A percentile compares a stretch with the other conserved stretches of the same genome.
These are phyloP conservation scores for Hortaea sp. DNA, from an alignment of 2,329 filamentous ascomycete genomes.

Conservation along the genomic window DNA sequence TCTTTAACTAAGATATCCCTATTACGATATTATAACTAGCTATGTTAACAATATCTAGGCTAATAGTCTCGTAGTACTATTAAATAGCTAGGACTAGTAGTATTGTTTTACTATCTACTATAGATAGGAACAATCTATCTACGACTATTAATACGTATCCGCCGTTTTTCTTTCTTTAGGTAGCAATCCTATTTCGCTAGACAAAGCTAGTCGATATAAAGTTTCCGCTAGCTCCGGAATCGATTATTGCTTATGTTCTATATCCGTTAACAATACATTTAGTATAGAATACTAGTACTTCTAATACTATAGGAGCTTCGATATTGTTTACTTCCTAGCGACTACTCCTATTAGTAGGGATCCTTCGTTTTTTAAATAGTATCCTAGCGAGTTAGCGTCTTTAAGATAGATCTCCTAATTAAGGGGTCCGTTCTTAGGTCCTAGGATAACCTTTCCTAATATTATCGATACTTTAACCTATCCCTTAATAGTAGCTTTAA, in stretches of 20 bases:
- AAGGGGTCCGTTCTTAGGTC: too few species aligned
- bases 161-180: slow-evolving; percentile 5
- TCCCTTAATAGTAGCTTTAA: too few species aligned
- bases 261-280: slow-evolving; percentile 5
- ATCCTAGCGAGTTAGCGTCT: too few species aligned
- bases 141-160: slow-evolving; percentile 6
- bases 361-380: not conserved
- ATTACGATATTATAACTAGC: slow-evolving; percentile 8
- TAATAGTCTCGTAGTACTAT: slow-evolving; percentile 7
- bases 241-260: slow-evolving; percentile 4
- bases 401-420: too few species aligned
- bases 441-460: too few species aligned
- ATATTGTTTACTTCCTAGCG: not conserved
- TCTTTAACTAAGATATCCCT: slow-evolving; percentile 8
- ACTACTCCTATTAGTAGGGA: not conserved
- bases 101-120: slow-evolving; percentile 7
- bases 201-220: slow-evolving; percentile 6
- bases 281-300: slow-evolving; percentile 4
- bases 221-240: slow-evolving; percentile 7
- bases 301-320: not conserved
- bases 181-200: slow-evolving; percentile 4
- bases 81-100: slow-evolving; percentile 5
- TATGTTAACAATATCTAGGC: slow-evolving; percentile 7
- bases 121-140: slow-evolving; percentile 7
- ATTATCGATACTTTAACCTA: too few species aligned